A percentile compares a stretch with the other conserved stretches of the same genome.
Evolutionary conservation across 2,329 filamentous ascomycete genomes (phyloP).

Genomic region (Phialocephala subalpina): DNA sequence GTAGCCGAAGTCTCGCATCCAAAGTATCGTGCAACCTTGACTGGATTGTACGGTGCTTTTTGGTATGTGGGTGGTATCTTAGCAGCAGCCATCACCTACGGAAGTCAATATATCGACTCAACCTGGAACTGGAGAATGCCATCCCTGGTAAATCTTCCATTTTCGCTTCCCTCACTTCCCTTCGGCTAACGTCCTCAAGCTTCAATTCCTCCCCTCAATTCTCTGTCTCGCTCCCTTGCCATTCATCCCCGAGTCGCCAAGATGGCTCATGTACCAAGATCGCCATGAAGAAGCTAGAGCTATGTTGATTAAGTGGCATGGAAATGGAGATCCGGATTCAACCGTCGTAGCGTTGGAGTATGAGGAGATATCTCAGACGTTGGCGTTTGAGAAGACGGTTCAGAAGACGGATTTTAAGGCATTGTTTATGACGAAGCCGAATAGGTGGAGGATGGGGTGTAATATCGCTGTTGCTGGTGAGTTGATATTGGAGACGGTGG

Average conservation of each 20-base stretch:
- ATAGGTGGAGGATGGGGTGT: constrained; percentile 13
- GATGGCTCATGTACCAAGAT: constrained; percentile 6
- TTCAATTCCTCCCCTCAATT: background rate
- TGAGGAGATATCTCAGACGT: too few species aligned
- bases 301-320: background rate
- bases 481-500: background rate
- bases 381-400: too few species aligned
- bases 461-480: constrained; percentile 13
- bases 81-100: background rate
- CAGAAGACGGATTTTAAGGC: constrained; percentile 5
- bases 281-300: background rate
- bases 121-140: constrained; percentile 5
- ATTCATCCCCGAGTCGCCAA: constrained; percentile 2
- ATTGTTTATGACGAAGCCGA: constrained; percentile 7
- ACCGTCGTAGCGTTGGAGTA: background rate
- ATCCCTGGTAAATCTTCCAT: background rate
- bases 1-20: too few species aligned
- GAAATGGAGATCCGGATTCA: background rate
- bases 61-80: too few species aligned
- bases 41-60: too few species aligned
- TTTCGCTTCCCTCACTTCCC: too few species aligned
- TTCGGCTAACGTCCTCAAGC: too few species aligned
- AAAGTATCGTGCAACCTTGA: too few species aligned
- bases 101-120: background rate
- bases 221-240: background rate